Percentiles rank a stretch among this genome's conserved stretches.
Conservation (phyloP, 139 green algal genomes). For the Astrephomene gubernaculifera region DNA sequence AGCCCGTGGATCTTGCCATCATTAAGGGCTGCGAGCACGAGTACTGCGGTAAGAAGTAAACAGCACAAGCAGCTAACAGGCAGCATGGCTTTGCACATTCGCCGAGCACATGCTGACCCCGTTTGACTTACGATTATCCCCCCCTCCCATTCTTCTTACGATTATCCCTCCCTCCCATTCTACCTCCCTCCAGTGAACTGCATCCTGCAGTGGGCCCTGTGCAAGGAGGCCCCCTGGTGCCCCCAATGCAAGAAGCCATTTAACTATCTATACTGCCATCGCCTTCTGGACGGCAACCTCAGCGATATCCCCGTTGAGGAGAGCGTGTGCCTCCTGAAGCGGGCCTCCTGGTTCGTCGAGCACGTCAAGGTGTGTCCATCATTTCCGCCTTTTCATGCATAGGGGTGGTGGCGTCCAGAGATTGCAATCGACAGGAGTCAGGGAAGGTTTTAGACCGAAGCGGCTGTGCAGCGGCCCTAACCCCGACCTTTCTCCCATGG, state of each 20-base stretch:
- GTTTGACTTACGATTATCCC: neutral
- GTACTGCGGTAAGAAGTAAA: slow-evolving; percentile 81
- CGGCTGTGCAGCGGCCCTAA: no score
- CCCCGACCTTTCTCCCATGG: no score
- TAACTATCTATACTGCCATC: slow-evolving; percentile 72
- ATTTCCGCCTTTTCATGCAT: neutral
- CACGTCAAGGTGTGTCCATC: slow-evolving; percentile 57
- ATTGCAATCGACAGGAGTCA: no score
- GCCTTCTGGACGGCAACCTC: slow-evolving; percentile 79
- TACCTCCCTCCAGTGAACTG: slow-evolving; percentile 68
- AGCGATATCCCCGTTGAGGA: slow-evolving; percentile 84
- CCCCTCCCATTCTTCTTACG: neutral
- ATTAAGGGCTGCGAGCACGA: slow-evolving; percentile 82
- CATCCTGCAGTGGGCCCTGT: slow-evolving; percentile 84
- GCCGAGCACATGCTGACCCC: neutral
- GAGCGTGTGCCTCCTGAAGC: slow-evolving; percentile 82
- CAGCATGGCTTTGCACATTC: no score
- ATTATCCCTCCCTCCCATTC: neutral
- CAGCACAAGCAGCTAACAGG: no score
- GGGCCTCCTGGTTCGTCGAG: slow-evolving; percentile 84
- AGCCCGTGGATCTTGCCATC: slow-evolving; percentile 68
- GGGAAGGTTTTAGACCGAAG: no score
- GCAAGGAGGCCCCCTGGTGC: slow-evolving; percentile 74
- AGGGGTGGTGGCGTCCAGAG: no score
- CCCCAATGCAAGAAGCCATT: slow-evolving; percentile 84